phyloP scores from a whole-genome alignment of 139 green algal species.

The Limnomonas spitsbergensis region DNA sequence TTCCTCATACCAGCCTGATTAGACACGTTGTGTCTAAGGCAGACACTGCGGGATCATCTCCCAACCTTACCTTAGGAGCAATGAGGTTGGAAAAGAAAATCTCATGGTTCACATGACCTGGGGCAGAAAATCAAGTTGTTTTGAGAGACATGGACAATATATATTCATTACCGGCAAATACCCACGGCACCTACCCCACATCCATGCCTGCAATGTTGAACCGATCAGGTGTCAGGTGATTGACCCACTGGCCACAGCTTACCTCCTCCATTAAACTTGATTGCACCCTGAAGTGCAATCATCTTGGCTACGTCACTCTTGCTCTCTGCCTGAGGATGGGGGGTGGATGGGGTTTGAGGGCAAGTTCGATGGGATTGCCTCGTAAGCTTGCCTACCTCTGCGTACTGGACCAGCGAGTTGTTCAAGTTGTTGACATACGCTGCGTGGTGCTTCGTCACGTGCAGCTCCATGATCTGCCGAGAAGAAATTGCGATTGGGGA shows the following conservation, averaged over 20 bases:
- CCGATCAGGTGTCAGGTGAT: too few relatives aligned
- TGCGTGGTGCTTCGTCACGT: conserved; percentile 91
- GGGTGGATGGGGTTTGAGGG: too few relatives aligned
- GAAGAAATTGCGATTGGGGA: background rate
- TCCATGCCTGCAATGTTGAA: too few relatives aligned
- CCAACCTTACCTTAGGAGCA: conserved; percentile 77
- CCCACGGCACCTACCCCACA: too few relatives aligned
- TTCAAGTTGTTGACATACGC: conserved; percentile 90
- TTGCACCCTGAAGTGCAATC: conserved; percentile 77
- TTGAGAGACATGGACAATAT: background rate
- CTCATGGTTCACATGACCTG: conserved; percentile 90
- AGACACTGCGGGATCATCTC: too few relatives aligned
- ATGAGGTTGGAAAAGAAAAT: conserved; percentile 95
- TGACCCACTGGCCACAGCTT: too few relatives aligned
- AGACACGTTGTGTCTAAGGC: too few relatives aligned
- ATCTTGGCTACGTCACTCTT: conserved; percentile 74
- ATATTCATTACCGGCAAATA: too few relatives aligned
- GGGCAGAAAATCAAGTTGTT: conserved; percentile 40
- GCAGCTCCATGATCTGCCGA: conserved; percentile 94
- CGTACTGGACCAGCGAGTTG: conserved; percentile 72
- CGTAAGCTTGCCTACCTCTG: conserved; percentile 31
- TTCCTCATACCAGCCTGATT: too few relatives aligned
- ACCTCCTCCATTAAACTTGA: conserved; percentile 95
- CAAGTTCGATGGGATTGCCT: background rate
- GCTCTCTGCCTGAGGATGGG: conserved; percentile 63